Evolutionary conservation across 768 basidiomycete species (phyloP), one percentile per base, ranked within the genome.

Genomic region (Grammothele lineata): DNA sequence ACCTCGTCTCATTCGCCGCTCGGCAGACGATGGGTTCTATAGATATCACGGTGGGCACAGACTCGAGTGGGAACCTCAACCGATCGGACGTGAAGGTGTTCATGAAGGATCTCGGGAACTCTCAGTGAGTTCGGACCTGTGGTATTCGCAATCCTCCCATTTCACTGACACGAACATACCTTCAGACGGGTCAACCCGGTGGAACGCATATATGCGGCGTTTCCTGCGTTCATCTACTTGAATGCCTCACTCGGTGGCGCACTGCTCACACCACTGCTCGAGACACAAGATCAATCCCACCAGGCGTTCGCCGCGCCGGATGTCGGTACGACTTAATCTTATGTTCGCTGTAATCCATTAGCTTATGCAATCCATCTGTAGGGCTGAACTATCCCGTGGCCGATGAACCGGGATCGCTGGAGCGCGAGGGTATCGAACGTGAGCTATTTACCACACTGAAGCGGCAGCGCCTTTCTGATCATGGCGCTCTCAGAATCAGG

Each of bases 181-280:
- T n/a, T 5, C 34, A 48, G 57, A 12, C 51, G 60, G 7, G 58
- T 62, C 17, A 65, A 60, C 47, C 61, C 65, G 12, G 64, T 66
- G 4, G 65, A 66, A 40, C 53, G 57, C 5, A 43, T 66, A 21
- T 63, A 57, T 44, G 51, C 62, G 4, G 47, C 61, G 7, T 65
- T 57, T 37, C 61, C 65, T 4, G 41, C 57, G 37, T 63, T 57
- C 45, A 47, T 64, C 9, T 63, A 58, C 38, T 22, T 60, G 42
- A 66, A 66, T 34, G 59, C 61, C 4, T 47, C 61, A 14, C 56
- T 59, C 40, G 57, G 54, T 1, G 42, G 49, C 3, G 51, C 51
- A 15, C 51, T 63, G 23, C 50, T 66, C 9, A 23, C 40, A 19
- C 64, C 64, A 0, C 50, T 62, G 1, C 51, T 66, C 4, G 56